Base-by-base conservation (phyloP, 169 alveolate genomes). In the Eimeria praecox region DNA sequence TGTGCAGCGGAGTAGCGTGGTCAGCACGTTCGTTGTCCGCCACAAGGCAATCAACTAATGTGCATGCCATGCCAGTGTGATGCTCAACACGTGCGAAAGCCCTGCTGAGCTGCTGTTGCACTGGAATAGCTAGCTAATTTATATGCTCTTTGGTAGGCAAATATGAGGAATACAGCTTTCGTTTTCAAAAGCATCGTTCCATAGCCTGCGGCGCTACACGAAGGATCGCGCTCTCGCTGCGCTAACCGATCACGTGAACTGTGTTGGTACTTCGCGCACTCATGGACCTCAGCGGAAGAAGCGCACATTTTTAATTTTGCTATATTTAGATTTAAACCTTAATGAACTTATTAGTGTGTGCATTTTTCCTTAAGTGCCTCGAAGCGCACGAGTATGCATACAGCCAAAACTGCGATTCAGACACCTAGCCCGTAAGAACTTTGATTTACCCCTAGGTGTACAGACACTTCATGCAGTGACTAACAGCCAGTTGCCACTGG, bases 401-500 rank as follows among this genome's bases (percentile, higher is more conserved):
- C 88, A 44, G 54, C 77, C 6, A 35, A 40, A 46, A 12, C 2
- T 52, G 91, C 20, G 40, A 54, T 83, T 52, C 52, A 54, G 82
- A 40, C 78, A 62, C 93, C 52, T 27, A 59, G 42, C 20, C 1
- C 62, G 38, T 46, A 38, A 87, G 77, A 38, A 14, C 30, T 40
- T 27, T 30, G 93, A 46, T 16, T 24, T 62, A 0, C 1, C 30
- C 27, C 16, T 54, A 2, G 62, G 66, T 87, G 93, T 87, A 87
- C 64, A 54, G 82, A 87, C 93, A 87, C 83, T 46, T 62, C 62
- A 46, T 30, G 27, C n/a, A 40, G 14, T 38, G 44, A n/a, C 64
- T n/a, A 87, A 33, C 83, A 87, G 83, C 83, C 59, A 46, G 42
- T n/a, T 46, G 80, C 82, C 82, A 20, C 24, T 24, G 49, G 33